Evolutionary conservation across 148 eudicot species (phyloP), one percentile per base, ranked within the genome.

Genomic region (Linanthus parryae): DNA sequence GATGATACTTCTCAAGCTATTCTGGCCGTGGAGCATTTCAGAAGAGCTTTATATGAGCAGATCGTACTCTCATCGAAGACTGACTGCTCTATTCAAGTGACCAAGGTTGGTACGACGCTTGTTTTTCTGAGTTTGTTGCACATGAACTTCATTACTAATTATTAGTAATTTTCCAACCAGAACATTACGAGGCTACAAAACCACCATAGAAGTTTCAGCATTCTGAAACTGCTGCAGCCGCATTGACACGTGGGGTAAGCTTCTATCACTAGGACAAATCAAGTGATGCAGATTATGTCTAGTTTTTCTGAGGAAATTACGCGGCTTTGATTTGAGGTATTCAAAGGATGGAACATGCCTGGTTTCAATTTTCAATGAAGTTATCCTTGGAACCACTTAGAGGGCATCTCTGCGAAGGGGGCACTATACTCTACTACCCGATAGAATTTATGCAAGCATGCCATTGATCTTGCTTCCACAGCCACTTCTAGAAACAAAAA

Each of bases 161-260:
- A n/a, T n/a, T n/a, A n/a, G n/a, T n/a, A n/a, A n/a, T n/a, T 48
- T 37, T 28, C 63, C 89, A 92, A 96, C 94, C 96, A 29, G 23
- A 68, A 36, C 68, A 79, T 70, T 79, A 52, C 3, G 71, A 75
- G 63, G 96, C 85, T 50, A 79, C 94, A 58, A 38, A 71, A 35
- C 88, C 99, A 34, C 86, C 86, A 5, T 67, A 61, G 68, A 91
- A 84, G 75, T 92, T 92, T 66, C 94, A 72, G 75, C 96, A 77
- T 73, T 72, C 72, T 54, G 85, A 75, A 57, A 75, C 85, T 62
- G 87, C 99, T 52, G 66, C 64, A 45, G 68, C 75, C 52, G 87
- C 85, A 48, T 64, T 88, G 66, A 88, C 90, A 3, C 87, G 99
- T 71, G 99, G 96, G 96, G n/a, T 84, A 66, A 61, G 88, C n/a